Evolutionary conservation across 2,329 filamentous ascomycete species (phyloP).

Genomic region (Falciphora oryzae): DNA sequence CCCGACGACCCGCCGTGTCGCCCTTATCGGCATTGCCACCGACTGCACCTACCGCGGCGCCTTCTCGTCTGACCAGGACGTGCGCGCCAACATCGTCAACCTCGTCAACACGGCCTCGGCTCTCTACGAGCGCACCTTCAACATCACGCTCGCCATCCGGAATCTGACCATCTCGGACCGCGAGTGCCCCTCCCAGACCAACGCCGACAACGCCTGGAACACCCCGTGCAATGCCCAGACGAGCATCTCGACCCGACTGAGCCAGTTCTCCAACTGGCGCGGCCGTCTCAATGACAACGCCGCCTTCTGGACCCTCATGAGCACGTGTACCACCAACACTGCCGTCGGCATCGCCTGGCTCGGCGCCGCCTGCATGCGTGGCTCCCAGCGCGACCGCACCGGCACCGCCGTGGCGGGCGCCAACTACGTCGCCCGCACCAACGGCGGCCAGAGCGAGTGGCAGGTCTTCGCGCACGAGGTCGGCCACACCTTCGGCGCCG

Average conservation of each 20-base stretch:
- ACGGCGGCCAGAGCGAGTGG: conserved; percentile 63
- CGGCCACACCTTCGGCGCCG: conserved; percentile 90
- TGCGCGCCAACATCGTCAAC: conserved; percentile 69
- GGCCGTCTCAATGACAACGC: conserved; percentile 69
- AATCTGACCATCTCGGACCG: conserved; percentile 74
- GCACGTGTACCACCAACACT: conserved; percentile 70
- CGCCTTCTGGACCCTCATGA: conserved; percentile 92
- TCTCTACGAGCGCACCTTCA: conserved; percentile 86
- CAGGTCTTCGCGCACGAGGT: conserved; percentile 93
- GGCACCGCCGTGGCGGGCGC: conserved; percentile 63
- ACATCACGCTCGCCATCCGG: conserved; percentile 84
- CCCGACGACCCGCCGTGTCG: conserved; percentile 80
- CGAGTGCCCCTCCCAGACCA: conserved; percentile 64
- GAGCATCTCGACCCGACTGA: conserved; percentile 71
- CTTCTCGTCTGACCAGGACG: conserved; percentile 61
- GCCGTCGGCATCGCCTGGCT: conserved; percentile 93
- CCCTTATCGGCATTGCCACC: conserved; percentile 83
- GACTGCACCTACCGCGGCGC: conserved; percentile 80
- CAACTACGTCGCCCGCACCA: conserved; percentile 80
- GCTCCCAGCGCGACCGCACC: conserved; percentile 48
- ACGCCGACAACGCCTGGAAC: conserved; percentile 72
- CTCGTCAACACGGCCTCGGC: conserved; percentile 82
- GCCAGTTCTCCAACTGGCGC: conserved; percentile 84
- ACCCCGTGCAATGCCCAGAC: conserved; percentile 58
- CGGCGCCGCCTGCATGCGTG: conserved; percentile 70